Evolutionary conservation across 495 filamentous ascomycete genomes (phyloP).

Genomic region (Astrothelium subdiscretum): DNA sequence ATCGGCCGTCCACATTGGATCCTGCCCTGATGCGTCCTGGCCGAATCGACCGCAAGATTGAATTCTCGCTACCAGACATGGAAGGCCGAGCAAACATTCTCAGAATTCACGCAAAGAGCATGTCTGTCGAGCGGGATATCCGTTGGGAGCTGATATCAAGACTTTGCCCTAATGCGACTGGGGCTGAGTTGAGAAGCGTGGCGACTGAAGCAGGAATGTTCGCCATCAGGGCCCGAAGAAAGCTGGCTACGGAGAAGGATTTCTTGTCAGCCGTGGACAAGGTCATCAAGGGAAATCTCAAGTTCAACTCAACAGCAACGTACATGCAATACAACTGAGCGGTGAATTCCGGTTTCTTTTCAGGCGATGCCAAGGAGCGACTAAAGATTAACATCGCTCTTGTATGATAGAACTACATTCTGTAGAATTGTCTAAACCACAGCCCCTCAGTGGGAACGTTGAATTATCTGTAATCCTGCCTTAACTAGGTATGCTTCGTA

Average conservation of each 20-base stretch:
- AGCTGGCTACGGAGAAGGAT: slow-evolving; percentile 99
- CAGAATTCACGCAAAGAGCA: slow-evolving; percentile 97
- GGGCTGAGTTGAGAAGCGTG: slow-evolving; percentile 86
- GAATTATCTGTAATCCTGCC: no score
- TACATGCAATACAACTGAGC: slow-evolving; percentile 98
- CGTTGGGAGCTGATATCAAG: slow-evolving; percentile 96
- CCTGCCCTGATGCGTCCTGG: slow-evolving; percentile 94
- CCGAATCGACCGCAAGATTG: slow-evolving; percentile 97
- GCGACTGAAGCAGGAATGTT: slow-evolving; percentile 99
- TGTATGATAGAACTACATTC: background rate
- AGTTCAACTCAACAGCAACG: slow-evolving; percentile 97
- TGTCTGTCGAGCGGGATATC: slow-evolving; percentile 98
- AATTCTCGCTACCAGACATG: slow-evolving; percentile 92
- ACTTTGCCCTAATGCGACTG: slow-evolving; percentile 92
- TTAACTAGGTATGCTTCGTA: no score
- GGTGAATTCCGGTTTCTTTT: background rate
- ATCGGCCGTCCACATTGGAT: slow-evolving; percentile 89
- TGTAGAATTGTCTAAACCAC: background rate
- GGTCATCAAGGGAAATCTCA: slow-evolving; percentile 97
- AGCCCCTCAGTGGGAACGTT: background rate
- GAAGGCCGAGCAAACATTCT: slow-evolving; percentile 96
- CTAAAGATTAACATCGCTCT: background rate
- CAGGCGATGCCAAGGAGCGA: background rate
- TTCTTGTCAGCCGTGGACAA: slow-evolving; percentile 97
- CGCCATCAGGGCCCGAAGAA: slow-evolving; percentile 87